Base-by-base conservation (phyloP, 306 rosid genomes). In the Dalbergia oliveri region DNA sequence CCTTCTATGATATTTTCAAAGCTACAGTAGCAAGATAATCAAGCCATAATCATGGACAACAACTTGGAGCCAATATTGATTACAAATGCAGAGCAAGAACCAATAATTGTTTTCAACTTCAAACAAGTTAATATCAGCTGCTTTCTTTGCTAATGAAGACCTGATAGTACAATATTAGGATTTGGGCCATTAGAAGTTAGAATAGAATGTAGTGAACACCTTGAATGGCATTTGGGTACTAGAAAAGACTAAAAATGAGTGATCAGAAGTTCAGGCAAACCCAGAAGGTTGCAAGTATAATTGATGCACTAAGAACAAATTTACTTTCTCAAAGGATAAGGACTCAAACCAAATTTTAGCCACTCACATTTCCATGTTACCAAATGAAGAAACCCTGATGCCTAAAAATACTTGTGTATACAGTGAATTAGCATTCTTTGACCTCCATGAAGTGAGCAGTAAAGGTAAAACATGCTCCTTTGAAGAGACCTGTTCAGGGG, bases 401-500 rank as follows among this genome's bases (percentile, higher is more conserved):
- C 99, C 99, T 76, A 94, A 75, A 79, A 12, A 70, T 67, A 94
- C 85, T 72, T 61, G 83, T 60, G 44, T 66, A 82, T 91, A 83
- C 66, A 87, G 57, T 16, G 45, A 79, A 67, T 79, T 74, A 15
- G 82, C 60, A 33, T 71, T 71, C 88, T 87, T 90, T 83, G 89
- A 88, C 79, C 86, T 83, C 94, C 83, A 82, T 19, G 85, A 74
- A 73, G 78, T 83, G 70, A 83, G 69, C 89, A 87, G 82, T 62
- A 79, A 2, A 15, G 97, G 97, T 81, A 93, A 88, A 83, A 94
- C 79, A 81, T 88, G 91, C 87, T 94, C 99, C 90, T 72, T 79
- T 61, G 83, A 81, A 66, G 97, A 93, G 77, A 94, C 97, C 90
- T 91, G 93, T 84, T 88, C 77, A 76, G 97, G 97, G 33, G 95